Conservation (phyloP, 108 stramenopile genomes). For the Skeletonema costatum region DNA sequence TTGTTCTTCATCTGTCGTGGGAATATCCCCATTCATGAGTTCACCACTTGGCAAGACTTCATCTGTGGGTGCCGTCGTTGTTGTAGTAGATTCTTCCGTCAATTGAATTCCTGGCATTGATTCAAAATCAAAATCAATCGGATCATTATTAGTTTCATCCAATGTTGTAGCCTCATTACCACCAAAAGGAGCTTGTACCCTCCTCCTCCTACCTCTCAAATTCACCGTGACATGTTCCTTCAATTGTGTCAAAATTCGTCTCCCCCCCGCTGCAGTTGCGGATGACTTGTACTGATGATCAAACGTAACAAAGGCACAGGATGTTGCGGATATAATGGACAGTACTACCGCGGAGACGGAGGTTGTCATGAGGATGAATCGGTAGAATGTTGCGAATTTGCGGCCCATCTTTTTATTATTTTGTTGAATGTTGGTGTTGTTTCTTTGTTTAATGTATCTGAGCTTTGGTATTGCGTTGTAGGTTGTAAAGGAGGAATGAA, state of each 20-base stretch:
- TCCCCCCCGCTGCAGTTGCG: not conserved
- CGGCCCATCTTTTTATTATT: constrained; percentile 27
- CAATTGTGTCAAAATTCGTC: not conserved
- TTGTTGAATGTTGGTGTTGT: not conserved
- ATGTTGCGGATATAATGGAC: constrained; percentile 30
- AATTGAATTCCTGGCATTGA: not conserved
- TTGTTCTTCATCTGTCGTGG: too few relatives aligned
- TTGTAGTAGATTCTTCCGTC: not conserved
- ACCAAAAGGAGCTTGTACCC: not conserved
- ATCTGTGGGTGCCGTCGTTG: too few relatives aligned
- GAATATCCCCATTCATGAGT: too few relatives aligned
- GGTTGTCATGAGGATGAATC: constrained; percentile 17
- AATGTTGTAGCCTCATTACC: too few relatives aligned
- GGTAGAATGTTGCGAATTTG: constrained; percentile 35
- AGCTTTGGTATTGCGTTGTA: too few relatives aligned
- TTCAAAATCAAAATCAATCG: not conserved
- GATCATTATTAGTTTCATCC: not conserved
- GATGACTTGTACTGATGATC: constrained; percentile 27
- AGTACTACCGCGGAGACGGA: constrained; percentile 18
- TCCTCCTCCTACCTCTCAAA: not conserved
- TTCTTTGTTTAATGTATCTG: not conserved
- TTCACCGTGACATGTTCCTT: not conserved
- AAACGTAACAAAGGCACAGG: constrained; percentile 27
- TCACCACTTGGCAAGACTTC: too few relatives aligned
- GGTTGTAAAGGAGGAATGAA: too few relatives aligned